Percentiles rank a stretch among this genome's conserved stretches.
phyloP scores from a whole-genome alignment of 805 yeast genomes.

The Candida coquimbonensis region DNA sequence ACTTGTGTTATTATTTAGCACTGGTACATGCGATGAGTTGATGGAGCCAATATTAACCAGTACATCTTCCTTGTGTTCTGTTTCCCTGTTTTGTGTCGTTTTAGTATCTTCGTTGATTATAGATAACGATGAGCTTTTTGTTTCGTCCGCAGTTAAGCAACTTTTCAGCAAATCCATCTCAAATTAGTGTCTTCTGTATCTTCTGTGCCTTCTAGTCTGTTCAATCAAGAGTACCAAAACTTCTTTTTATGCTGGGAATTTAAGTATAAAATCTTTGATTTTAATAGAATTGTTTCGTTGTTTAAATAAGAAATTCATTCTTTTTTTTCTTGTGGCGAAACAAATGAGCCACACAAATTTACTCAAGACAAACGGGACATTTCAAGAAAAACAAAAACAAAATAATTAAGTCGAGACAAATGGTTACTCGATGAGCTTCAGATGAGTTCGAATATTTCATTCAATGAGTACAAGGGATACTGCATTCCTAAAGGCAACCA shows the following conservation, averaged over 20 bases:
- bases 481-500: conserved; percentile 9
- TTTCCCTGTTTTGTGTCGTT: not conserved
- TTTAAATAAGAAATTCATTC: no score
- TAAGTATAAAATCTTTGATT: no score
- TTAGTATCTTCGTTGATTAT: not conserved
- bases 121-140: no score
- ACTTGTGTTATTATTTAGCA: conserved; percentile 4
- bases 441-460: conserved; percentile 5
- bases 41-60: conserved; percentile 2
- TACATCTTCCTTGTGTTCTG: not conserved
- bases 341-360: no score
- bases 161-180: conserved; percentile 5
- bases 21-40: conserved; percentile 2
- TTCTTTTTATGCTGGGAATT: no score
- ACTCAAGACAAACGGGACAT: not conserved
- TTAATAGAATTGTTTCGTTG: no score
- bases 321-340: no score
- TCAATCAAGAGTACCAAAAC: not conserved
- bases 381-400: not conserved
- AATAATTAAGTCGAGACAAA: not conserved
- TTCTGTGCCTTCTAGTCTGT: not conserved
- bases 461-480: conserved; percentile 20
- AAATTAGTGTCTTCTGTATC: not conserved
- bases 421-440: conserved; percentile 6
- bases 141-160: not conserved